A percentile compares a stretch with the other conserved stretches of the same genome.
These are phyloP conservation scores for Rhodomyrtus psidioides DNA, from an alignment of 441 rosid species.

Conservation along the genomic window DNA sequence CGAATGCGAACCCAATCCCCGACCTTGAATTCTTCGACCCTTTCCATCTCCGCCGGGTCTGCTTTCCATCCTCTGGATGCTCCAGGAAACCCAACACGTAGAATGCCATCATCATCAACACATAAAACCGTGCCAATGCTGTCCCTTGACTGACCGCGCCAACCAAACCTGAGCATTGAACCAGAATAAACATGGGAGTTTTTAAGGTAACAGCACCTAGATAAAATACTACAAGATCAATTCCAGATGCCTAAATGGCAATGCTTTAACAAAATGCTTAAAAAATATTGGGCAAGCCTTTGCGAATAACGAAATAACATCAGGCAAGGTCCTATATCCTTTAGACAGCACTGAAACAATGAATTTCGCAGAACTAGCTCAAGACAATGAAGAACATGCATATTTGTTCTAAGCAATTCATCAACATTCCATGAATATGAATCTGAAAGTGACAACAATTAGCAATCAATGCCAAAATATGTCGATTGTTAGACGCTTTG, in stretches of 20 bases:
- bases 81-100: conserved; percentile 99
- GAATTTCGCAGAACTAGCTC: neutral
- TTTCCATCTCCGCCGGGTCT: conserved; percentile 99
- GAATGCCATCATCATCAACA: conserved; percentile 97
- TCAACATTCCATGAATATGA: neutral
- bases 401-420: neutral
- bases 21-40: conserved; percentile 99
- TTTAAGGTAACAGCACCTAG: neutral
- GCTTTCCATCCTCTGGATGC: conserved; percentile 99
- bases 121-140: conserved; percentile 97
- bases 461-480: neutral
- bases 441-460: neutral
- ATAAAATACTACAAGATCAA: neutral
- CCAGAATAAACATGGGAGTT: conserved; percentile 2
- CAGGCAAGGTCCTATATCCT: neutral
- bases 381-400: neutral
- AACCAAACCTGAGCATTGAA: conserved; percentile 68
- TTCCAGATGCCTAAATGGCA: neutral
- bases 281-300: neutral
- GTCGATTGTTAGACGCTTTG: neutral
- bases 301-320: neutral
- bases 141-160: conserved; percentile 95
- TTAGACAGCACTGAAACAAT: neutral
- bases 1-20: conserved; percentile 99
- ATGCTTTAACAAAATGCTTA: neutral